Conservation (phyloP, 768 basidiomycete species). For the Gautieria morchelliformis region DNA sequence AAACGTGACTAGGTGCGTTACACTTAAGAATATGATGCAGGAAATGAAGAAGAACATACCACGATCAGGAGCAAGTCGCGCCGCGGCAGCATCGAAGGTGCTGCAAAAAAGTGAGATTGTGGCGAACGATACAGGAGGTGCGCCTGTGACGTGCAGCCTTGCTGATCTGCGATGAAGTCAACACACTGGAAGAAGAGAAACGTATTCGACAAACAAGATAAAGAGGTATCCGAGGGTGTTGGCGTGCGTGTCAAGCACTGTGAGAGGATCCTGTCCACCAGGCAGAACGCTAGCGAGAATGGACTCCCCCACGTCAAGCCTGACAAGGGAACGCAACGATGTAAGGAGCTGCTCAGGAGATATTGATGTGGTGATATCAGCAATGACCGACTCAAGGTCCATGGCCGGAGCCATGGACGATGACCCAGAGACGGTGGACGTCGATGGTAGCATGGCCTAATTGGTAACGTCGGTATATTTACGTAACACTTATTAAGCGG, state of each 20-base stretch:
- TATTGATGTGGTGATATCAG: not conserved
- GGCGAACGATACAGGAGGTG: slow-evolving; percentile 30
- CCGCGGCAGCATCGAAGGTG: slow-evolving; percentile 52
- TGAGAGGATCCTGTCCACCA: slow-evolving; percentile 60
- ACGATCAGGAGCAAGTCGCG: slow-evolving; percentile 59
- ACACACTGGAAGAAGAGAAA: not conserved
- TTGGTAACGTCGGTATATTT: too few species aligned
- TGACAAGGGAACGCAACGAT: slow-evolving; percentile 18
- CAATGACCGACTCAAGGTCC: not conserved
- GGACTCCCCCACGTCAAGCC: slow-evolving; percentile 50
- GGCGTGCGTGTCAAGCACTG: slow-evolving; percentile 39
- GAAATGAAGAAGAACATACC: slow-evolving; percentile 27
- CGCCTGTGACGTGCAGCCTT: slow-evolving; percentile 34
- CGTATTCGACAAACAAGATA: slow-evolving; percentile 47
- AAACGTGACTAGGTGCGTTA: slow-evolving; percentile 39
- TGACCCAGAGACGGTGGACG: not conserved
- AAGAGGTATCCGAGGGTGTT: slow-evolving; percentile 62
- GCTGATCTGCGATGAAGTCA: slow-evolving; percentile 39
- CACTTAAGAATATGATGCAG: slow-evolving; percentile 4
- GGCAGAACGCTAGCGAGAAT: slow-evolving; percentile 44
- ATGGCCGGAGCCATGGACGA: not conserved
- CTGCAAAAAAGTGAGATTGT: slow-evolving; percentile 50
- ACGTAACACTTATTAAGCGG: too few species aligned
- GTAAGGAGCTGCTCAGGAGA: not conserved
- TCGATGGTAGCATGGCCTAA: not conserved